Base-by-base conservation (phyloP, 768 basidiomycete species). In the Russula olivacea region DNA sequence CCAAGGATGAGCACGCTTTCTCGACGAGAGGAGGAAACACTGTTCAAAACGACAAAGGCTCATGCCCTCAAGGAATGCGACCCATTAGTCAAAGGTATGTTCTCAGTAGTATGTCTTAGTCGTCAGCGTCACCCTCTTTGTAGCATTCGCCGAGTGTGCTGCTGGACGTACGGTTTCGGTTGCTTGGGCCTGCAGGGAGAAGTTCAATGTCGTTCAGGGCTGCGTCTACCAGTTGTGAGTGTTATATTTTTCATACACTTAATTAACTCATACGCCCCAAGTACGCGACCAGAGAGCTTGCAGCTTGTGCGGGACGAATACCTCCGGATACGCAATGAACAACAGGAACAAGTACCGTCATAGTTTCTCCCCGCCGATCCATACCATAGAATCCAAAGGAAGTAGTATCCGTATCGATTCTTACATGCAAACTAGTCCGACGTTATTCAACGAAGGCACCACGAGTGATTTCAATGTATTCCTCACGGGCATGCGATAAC, bases 131-230 rank as follows among this genome's bases (percentile, higher is more conserved):
- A 23, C 19, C 19, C 14, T 25, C 53, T 30, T 25, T 40, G 19
- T 71, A 95, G 93, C 83, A 57, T 95, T 93, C 71, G 92, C 92
- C 17, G 79, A 84, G n/a, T 95, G 93, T 71, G 86, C 89, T 2
- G 77, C 81, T 58, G 91, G 91, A 9, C 83, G 93, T 9, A 89
- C 87, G 3, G 74, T 95, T 56, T 91, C 92, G 6, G 87, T 93
- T 28, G 87, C 86, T 15, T 95, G 93, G 93, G 83, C 85, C 25
- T 95, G 93, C 71, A 83, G 80, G 71, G 78, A 78, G 36, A 80
- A 86, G 71, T 82, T 89, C 58, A 84, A 82, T 68, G 77, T 74
- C 14, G 78, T 94, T 48, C 88, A 94, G 71, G 80, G 81, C 1
- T 95, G 93, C 72, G 87, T 95, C 82, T 70, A 86, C 15, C 83